phyloP scores from a whole-genome alignment of 257 asterid genomes.

The Solanum pennellii region DNA sequence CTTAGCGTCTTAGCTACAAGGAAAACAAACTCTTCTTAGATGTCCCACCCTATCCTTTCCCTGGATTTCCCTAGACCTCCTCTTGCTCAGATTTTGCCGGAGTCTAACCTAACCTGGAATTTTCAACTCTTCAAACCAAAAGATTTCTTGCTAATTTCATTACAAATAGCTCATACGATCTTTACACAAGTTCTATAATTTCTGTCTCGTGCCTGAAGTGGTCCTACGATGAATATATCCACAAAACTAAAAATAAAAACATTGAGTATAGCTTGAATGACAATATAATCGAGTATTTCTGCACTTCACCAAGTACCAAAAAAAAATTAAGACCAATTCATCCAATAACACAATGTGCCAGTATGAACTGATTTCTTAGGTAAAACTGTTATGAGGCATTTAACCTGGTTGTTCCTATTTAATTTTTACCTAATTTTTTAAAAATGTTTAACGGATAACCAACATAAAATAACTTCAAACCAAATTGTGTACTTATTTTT shows the following conservation, averaged over 20 bases:
- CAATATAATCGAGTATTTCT: background rate
- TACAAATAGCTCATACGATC: too few relatives aligned
- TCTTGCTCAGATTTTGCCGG: too few relatives aligned
- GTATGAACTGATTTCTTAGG: background rate
- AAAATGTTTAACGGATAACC: background rate
- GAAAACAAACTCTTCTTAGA: background rate
- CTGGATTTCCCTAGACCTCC: too few relatives aligned
- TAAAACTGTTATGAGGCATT: background rate
- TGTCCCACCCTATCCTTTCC: too few relatives aligned
- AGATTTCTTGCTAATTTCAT: too few relatives aligned
- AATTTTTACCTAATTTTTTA: too few relatives aligned
- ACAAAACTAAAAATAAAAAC: background rate
- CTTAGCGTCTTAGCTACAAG: background rate
- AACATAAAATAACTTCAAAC: background rate
- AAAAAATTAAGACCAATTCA: background rate
- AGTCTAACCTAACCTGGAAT: too few relatives aligned
- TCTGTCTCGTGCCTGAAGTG: background rate
- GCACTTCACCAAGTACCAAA: background rate
- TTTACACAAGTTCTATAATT: too few relatives aligned
- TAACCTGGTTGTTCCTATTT: background rate
- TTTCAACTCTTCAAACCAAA: background rate
- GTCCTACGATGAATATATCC: background rate
- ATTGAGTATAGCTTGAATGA: background rate
- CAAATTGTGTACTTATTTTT: background rate
- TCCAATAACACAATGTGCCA: background rate